Evolutionary conservation across 1,139 yeast species (phyloP).

Genomic region (Taphrina flavorubra): DNA sequence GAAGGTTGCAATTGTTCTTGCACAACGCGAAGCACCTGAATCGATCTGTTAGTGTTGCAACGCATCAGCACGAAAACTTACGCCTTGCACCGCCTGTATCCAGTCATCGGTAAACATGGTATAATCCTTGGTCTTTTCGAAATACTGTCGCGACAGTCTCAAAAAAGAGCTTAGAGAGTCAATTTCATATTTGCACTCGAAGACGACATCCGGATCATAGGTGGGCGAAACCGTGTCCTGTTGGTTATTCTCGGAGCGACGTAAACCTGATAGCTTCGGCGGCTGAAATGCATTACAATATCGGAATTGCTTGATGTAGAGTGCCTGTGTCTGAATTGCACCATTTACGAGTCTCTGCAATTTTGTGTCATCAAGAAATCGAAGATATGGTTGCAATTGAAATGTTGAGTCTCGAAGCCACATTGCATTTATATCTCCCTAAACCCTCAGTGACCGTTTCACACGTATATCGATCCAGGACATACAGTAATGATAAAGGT

Average conservation of each 20-base stretch:
- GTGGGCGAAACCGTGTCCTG: conserved; percentile 30
- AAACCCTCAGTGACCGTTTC: not conserved
- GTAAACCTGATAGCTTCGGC: conserved; percentile 17
- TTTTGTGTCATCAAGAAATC: conserved; percentile 60
- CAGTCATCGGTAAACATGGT: conserved; percentile 63
- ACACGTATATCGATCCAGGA: not conserved
- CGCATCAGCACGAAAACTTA: not conserved
- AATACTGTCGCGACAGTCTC: conserved; percentile 74
- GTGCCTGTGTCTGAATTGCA: conserved; percentile 79
- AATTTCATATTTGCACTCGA: conserved; percentile 88
- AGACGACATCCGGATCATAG: conserved; percentile 63
- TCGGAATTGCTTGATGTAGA: conserved; percentile 25
- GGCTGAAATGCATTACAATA: conserved; percentile 43
- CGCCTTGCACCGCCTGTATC: conserved; percentile 62
- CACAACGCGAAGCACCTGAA: conserved; percentile 60
- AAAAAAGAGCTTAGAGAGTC: conserved; percentile 85
- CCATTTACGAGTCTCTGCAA: conserved; percentile 68
- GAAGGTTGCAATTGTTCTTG: conserved; percentile 69
- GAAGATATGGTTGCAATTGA: conserved; percentile 77
- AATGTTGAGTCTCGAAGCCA: conserved; percentile 87
- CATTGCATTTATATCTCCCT: conserved; percentile 76
- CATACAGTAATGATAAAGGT: conserved; percentile 72
- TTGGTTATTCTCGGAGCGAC: conserved; percentile 21
- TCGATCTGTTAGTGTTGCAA: not conserved
- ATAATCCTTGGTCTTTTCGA: conserved; percentile 58